These are phyloP conservation scores for Betula pendula DNA, from an alignment of 306 rosid species.

Conservation along the genomic window DNA sequence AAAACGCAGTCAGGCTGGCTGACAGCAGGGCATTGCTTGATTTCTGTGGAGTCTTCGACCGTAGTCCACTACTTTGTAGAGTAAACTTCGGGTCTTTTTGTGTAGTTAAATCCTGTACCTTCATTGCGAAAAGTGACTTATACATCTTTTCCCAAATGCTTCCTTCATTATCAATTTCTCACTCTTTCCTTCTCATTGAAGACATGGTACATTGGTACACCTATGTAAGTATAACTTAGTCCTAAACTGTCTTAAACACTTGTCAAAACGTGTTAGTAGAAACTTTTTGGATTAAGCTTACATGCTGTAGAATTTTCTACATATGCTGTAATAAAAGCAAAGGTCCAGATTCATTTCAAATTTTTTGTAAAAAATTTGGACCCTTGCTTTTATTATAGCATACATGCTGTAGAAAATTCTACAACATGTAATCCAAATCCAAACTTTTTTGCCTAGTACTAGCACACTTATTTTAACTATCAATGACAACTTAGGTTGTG, in stretches of 20 bases:
- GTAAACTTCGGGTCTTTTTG: background rate
- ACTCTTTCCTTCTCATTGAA: slow-evolving; percentile 10
- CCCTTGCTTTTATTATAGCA: too few species aligned
- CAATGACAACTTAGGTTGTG: too few species aligned
- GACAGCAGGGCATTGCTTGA: slow-evolving; percentile 16
- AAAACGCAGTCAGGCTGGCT: background rate
- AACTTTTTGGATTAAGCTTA: too few species aligned
- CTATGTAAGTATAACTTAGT: too few species aligned
- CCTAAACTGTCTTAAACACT: background rate
- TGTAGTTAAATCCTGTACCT: background rate
- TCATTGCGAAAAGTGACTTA: background rate
- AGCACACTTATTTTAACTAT: too few species aligned
- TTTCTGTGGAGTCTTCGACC: background rate
- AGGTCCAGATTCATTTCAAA: too few species aligned
- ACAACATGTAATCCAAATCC: too few species aligned
- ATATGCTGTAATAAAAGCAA: too few species aligned
- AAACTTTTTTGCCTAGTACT: too few species aligned
- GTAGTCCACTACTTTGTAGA: background rate
- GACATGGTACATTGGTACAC: background rate
- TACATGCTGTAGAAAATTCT: too few species aligned
- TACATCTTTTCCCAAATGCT: background rate
- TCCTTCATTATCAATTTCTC: slow-evolving; percentile 16
- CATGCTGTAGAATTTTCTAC: too few species aligned
- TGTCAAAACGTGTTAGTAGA: background rate
- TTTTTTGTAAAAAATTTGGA: too few species aligned